These are phyloP conservation scores for Chytriomyces sp. DNA, from an alignment of 192 early-diverging fungal species.

Conservation along the genomic window DNA sequence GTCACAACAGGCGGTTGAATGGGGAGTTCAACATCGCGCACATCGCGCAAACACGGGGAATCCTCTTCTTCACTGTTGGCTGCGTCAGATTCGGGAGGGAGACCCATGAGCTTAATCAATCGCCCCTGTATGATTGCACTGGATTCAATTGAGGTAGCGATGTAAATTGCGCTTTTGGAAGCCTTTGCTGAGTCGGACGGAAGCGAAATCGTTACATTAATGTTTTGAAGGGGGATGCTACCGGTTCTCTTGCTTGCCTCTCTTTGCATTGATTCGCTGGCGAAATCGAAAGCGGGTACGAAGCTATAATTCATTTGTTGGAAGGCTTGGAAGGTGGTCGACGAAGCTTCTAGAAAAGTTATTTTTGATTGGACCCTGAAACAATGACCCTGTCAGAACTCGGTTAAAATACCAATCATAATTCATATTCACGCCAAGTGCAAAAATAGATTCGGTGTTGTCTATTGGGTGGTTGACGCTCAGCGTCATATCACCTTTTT, in stretches of 20 bases:
- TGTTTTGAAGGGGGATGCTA: background rate
- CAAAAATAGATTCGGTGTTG: too few relatives aligned
- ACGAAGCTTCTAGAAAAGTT: too few relatives aligned
- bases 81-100: conserved; percentile 15
- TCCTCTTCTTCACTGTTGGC: conserved; percentile 12
- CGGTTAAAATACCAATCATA: too few relatives aligned
- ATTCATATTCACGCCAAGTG: too few relatives aligned
- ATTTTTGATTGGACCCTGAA: too few relatives aligned
- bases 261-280: background rate
- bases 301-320: background rate
- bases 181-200: background rate
- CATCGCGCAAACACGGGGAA: conserved; percentile 31
- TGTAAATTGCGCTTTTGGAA: too few relatives aligned
- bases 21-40: conserved; percentile 33
- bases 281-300: background rate
- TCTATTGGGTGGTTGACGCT: too few relatives aligned
- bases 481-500: too few relatives aligned
- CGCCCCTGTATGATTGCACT: conserved; percentile 2
- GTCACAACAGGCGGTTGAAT: conserved; percentile 27
- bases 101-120: conserved; percentile 38
- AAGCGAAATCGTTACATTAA: background rate
- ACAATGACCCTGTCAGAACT: too few relatives aligned
- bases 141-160: background rate
- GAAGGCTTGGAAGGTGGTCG: too few relatives aligned
- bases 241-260: background rate